phyloP scores from a whole-genome alignment of 1,284 basidiomycete species.

The Takashimella koratensis region DNA sequence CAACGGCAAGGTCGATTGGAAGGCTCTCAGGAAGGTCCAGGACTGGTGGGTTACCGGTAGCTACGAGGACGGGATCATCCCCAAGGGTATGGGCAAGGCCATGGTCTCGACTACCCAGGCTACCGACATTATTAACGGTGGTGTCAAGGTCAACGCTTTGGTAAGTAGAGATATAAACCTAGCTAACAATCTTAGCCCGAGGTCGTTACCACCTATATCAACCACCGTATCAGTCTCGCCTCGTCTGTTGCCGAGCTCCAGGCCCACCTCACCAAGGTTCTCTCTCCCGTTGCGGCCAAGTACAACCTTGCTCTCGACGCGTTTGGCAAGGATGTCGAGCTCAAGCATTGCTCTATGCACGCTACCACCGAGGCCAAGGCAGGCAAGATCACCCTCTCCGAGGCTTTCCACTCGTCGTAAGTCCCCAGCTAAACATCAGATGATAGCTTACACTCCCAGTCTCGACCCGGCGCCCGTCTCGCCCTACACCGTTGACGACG shows the following conservation, averaged over 20 bases:
- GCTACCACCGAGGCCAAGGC: slow-evolving; percentile 15
- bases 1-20: slow-evolving; percentile 27
- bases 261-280: slow-evolving; percentile 26
- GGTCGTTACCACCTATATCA: slow-evolving; percentile 36
- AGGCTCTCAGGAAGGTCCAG: slow-evolving; percentile 31
- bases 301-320: slow-evolving; percentile 39
- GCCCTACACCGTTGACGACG: slow-evolving; percentile 31
- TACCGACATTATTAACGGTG: slow-evolving; percentile 42
- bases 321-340: slow-evolving; percentile 31
- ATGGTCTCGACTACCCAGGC: slow-evolving; percentile 44
- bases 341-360: slow-evolving; percentile 13
- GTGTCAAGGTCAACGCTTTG: slow-evolving; percentile 45
- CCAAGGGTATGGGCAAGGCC: slow-evolving; percentile 23
- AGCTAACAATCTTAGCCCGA: slow-evolving; percentile 25
- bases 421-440: too few relatives aligned
- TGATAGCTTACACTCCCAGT: slow-evolving; percentile 13
- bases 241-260: slow-evolving; percentile 34
- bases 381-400: slow-evolving; percentile 30
- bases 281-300: slow-evolving; percentile 32
- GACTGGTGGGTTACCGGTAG: slow-evolving; percentile 24
- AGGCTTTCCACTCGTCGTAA: slow-evolving; percentile 34
- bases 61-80: slow-evolving; percentile 17
- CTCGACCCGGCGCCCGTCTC: slow-evolving; percentile 45
- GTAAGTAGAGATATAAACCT: slow-evolving; percentile 10
- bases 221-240: slow-evolving; percentile 43